phyloP scores from a whole-genome alignment of 2,329 filamentous ascomycete species.

The Alternaria hordeiaustralica region DNA sequence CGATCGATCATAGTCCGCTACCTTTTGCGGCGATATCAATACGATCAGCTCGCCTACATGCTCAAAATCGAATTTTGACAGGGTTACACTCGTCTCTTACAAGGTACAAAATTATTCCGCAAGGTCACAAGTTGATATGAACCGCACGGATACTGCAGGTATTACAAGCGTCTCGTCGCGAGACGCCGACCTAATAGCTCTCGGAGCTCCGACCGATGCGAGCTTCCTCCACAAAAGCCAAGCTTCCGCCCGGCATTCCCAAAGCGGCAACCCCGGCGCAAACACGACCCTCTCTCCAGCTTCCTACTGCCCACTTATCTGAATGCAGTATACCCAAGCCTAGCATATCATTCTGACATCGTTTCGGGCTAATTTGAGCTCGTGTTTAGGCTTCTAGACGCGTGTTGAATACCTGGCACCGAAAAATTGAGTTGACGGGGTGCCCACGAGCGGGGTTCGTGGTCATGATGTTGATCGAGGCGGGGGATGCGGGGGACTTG shows the following conservation, averaged over 20 bases:
- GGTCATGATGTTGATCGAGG: conserved; percentile 22
- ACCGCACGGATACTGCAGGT: neutral
- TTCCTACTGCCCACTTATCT: conserved; percentile 9
- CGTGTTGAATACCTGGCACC: neutral
- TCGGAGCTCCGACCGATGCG: conserved; percentile 25
- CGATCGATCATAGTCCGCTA: neutral
- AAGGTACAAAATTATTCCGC: too few species aligned
- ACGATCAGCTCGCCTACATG: neutral
- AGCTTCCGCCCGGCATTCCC: conserved; percentile 20
- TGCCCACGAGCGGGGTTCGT: conserved; percentile 12
- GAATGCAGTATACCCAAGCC: conserved; percentile 25
- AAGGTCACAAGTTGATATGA: neutral
- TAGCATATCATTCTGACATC: neutral
- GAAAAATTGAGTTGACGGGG: neutral
- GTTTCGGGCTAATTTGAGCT: conserved; percentile 8
- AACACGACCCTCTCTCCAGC: conserved; percentile 3
- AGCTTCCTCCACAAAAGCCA: conserved; percentile 5
- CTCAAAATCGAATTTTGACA: neutral
- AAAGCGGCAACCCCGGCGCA: conserved; percentile 30
- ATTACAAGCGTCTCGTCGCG: neutral
- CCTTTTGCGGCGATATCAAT: neutral
- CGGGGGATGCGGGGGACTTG: conserved; percentile 31
- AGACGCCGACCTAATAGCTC: neutral
- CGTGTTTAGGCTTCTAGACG: neutral
- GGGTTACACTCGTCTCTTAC: neutral